Conservation (phyloP, 169 alveolate species). For the Plasmodium knowlesi region DNA sequence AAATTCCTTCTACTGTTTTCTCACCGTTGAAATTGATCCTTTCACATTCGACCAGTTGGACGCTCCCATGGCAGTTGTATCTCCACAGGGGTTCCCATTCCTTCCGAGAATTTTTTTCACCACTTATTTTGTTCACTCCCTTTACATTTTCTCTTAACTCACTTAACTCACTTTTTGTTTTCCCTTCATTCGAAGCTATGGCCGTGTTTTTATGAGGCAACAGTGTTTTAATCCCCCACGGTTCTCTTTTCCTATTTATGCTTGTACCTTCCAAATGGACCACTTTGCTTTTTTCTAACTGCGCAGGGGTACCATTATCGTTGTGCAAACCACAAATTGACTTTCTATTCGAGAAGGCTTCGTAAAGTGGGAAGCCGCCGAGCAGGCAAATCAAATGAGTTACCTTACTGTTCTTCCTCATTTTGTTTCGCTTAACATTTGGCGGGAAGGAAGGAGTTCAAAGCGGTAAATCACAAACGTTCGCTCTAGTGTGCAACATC, state of each 20-base stretch:
- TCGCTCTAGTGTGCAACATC: not conserved
- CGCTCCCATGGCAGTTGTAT: not conserved
- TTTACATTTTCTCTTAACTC: not conserved
- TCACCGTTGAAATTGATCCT: not conserved
- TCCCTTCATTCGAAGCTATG: not conserved
- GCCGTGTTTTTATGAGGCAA: not conserved
- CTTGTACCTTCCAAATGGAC: constrained; percentile 21
- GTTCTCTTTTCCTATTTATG: not conserved
- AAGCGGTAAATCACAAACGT: not conserved
- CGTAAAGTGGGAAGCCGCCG: not conserved
- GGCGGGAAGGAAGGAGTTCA: not conserved
- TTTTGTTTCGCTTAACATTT: not conserved
- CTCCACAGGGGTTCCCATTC: not conserved
- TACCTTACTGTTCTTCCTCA: constrained; percentile 13
- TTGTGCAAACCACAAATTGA: not conserved
- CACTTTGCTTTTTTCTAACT: not conserved
- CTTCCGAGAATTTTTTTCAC: not conserved
- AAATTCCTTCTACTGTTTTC: not conserved
- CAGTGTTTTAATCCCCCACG: not conserved
- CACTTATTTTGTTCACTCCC: not conserved
- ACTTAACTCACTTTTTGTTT: not conserved
- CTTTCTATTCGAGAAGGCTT: not conserved
- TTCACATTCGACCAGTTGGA: not conserved
- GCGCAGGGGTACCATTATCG: not conserved
- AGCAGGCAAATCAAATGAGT: constrained; percentile 6